phyloP scores from a whole-genome alignment of 1,139 yeast species.

The Wickerhamiella pararugosa region DNA sequence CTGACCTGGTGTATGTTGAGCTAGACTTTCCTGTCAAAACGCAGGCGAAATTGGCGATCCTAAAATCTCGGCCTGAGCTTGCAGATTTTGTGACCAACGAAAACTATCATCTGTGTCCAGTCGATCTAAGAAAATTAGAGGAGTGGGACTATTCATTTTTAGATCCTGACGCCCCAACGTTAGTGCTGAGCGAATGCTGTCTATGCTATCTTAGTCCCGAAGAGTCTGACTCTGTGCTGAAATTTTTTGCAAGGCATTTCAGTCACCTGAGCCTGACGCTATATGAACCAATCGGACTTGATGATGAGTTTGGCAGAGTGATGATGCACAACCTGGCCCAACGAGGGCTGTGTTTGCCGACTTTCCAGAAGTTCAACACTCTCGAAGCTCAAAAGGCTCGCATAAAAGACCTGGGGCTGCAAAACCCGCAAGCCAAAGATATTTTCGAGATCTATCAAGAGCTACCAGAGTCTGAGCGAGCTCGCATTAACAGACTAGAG shows the following conservation, averaged over 20 bases:
- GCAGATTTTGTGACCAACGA: conserved; percentile 13
- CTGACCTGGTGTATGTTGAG: conserved; percentile 41
- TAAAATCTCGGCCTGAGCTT: conserved; percentile 22
- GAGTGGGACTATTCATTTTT: conserved; percentile 1
- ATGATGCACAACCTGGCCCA: conserved; percentile 60
- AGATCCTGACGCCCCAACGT: conserved; percentile 35
- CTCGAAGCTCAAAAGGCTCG: conserved; percentile 32
- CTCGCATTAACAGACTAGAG: conserved; percentile 48
- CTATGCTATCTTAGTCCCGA: conserved; percentile 60
- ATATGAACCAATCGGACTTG: conserved; percentile 71
- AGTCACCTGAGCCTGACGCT: conserved; percentile 31
- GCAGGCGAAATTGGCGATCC: conserved; percentile 42
- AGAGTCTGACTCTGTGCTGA: conserved; percentile 39
- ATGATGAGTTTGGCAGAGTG: conserved; percentile 63
- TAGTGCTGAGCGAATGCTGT: conserved; percentile 78
- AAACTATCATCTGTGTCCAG: conserved; percentile 38
- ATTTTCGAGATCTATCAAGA: conserved; percentile 45
- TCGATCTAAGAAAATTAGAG: conserved; percentile 36
- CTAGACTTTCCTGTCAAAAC: conserved; percentile 59
- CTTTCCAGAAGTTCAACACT: conserved; percentile 38
- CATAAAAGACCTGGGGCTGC: conserved; percentile 16
- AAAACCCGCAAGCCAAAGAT: conserved; percentile 32
- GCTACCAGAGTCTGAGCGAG: conserved; percentile 31
- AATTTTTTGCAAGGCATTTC: conserved; percentile 18
- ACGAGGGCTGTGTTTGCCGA: conserved; percentile 63